Evolutionary conservation across 2,329 filamentous ascomycete species (phyloP).

Genomic region (Phialophora tarda): DNA sequence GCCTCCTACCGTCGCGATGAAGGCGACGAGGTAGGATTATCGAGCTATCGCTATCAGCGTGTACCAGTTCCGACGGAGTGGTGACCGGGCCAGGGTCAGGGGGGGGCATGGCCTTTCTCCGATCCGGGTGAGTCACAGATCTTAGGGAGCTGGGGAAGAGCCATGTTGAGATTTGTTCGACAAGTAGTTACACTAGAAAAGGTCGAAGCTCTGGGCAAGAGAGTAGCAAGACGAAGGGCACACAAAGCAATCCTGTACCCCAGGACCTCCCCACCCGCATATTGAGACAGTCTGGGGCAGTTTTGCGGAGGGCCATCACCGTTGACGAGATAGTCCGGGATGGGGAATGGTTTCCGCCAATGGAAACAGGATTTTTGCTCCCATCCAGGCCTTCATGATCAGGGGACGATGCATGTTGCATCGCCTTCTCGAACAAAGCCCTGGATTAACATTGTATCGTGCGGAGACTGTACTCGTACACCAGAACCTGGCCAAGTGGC

Average conservation of each 20-base stretch:
- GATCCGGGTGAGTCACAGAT: conserved; percentile 54
- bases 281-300: not conserved
- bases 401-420: not conserved
- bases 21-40: conserved; percentile 54
- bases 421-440: not conserved
- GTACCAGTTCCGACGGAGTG: not conserved
- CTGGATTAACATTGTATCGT: not conserved
- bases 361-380: not conserved
- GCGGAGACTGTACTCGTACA: too few species aligned
- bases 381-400: not conserved
- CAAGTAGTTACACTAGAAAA: not conserved
- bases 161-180: conserved; percentile 5
- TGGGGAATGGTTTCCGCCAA: not conserved
- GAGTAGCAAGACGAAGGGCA: not conserved
- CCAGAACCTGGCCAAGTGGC: not conserved
- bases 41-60: not conserved
- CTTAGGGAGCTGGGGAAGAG: conserved; percentile 51
- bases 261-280: too few species aligned
- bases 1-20: conserved; percentile 59
- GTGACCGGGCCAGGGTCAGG: not conserved
- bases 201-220: not conserved
- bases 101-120: not conserved
- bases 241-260: too few species aligned
- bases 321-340: not conserved
- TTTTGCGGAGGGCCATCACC: not conserved